Conservation (phyloP, 2,329 filamentous ascomycete genomes). For the Fusarium irregulare region DNA sequence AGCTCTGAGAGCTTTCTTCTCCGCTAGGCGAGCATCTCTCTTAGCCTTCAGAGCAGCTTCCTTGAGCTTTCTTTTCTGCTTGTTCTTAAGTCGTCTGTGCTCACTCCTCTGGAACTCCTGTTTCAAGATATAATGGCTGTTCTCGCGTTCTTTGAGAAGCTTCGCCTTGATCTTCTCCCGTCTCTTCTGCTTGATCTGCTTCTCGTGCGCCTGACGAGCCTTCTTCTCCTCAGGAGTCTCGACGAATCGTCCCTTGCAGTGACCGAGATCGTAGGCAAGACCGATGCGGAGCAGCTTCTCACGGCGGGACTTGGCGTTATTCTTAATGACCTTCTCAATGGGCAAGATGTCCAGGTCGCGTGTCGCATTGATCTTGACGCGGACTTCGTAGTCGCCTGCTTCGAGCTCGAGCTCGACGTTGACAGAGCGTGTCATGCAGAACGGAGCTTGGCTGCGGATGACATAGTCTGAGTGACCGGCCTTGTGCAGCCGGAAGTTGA, state of each 20-base stretch:
- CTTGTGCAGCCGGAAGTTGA: slow-evolving; percentile 66
- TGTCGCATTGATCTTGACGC: slow-evolving; percentile 78
- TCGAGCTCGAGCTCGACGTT: slow-evolving; percentile 81
- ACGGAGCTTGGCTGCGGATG: slow-evolving; percentile 64
- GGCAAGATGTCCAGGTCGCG: slow-evolving; percentile 62
- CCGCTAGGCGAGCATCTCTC: slow-evolving; percentile 25
- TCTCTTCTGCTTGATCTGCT: slow-evolving; percentile 55
- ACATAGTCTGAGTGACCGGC: slow-evolving; percentile 64
- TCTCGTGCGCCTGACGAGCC: slow-evolving; percentile 58
- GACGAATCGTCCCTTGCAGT: slow-evolving; percentile 69
- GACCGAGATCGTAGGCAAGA: slow-evolving; percentile 75
- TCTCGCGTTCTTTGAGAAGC: slow-evolving; percentile 55
- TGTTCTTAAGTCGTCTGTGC: slow-evolving; percentile 65
- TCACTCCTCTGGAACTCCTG: slow-evolving; percentile 52
- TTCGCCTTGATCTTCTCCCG: slow-evolving; percentile 54
- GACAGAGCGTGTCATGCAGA: slow-evolving; percentile 76
- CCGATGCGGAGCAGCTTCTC: slow-evolving; percentile 81
- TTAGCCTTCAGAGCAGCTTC: slow-evolving; percentile 63
- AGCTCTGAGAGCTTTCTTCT: slow-evolving; percentile 33
- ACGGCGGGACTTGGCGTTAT: slow-evolving; percentile 69
- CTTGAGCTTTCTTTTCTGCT: slow-evolving; percentile 84
- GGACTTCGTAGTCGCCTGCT: slow-evolving; percentile 78
- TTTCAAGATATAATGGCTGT: slow-evolving; percentile 51
- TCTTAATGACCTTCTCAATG: slow-evolving; percentile 75
- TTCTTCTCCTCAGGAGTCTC: slow-evolving; percentile 62